Conservation (phyloP, 139 green algal genomes). For the Chlamydomonas sp. region DNA sequence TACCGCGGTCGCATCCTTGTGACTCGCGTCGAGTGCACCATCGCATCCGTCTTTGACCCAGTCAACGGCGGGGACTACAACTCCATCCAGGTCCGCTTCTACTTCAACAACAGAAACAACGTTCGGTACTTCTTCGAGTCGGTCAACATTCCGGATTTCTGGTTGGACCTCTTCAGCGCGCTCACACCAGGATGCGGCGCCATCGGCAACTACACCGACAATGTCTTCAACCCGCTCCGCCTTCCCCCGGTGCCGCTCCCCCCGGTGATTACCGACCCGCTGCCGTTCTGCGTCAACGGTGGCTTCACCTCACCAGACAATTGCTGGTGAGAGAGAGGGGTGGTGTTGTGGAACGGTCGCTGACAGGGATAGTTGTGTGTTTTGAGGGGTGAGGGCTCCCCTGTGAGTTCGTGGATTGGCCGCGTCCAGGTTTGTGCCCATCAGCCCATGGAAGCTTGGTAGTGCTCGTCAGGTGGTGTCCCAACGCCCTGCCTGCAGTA, state of each 20-base stretch:
- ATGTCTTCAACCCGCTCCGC: background rate
- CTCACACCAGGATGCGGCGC: constrained; percentile 25
- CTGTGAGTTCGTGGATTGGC: too few species aligned
- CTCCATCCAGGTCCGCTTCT: constrained; percentile 14
- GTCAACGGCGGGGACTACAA: constrained; percentile 1
- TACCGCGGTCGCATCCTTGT: constrained; percentile 5
- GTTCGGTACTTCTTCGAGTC: constrained; percentile 29
- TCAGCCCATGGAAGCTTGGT: too few species aligned
- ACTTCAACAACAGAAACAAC: constrained; percentile 15
- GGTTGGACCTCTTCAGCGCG: background rate
- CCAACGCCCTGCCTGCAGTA: background rate
- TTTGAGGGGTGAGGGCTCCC: background rate
- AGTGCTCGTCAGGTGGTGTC: too few species aligned
- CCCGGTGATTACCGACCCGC: background rate
- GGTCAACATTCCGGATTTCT: constrained; percentile 21
- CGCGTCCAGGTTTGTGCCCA: too few species aligned
- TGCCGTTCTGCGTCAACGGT: constrained; percentile 26
- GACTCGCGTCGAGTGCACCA: background rate
- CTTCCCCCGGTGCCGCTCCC: background rate
- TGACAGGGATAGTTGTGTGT: background rate
- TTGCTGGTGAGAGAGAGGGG: constrained; percentile 8
- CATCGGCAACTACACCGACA: constrained; percentile 26
- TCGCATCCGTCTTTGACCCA: background rate
- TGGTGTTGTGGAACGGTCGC: background rate
- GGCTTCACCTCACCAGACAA: background rate